Evolutionary conservation across 2,329 filamentous ascomycete species (phyloP).

Genomic region (Thyridium curvatum): DNA sequence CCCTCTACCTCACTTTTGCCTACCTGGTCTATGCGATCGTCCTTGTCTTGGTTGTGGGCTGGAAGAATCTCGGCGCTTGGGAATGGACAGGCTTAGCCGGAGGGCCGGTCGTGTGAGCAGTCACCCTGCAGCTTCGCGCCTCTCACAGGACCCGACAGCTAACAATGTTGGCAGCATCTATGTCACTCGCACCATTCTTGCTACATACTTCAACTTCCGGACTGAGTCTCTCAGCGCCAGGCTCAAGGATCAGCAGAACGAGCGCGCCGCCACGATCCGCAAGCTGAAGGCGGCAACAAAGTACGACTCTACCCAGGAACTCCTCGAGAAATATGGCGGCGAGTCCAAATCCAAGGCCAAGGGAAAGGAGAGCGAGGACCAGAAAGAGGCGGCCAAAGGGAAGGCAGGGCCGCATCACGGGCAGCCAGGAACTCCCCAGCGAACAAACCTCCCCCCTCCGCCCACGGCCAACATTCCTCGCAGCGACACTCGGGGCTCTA

Average conservation of each 20-base stretch:
- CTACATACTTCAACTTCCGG: constrained; percentile 74
- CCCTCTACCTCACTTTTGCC: constrained; percentile 82
- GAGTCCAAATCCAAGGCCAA: constrained; percentile 38
- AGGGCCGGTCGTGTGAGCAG: constrained; percentile 66
- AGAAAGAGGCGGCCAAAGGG: constrained; percentile 3
- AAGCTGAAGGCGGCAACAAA: constrained; percentile 92
- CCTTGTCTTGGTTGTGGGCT: constrained; percentile 77
- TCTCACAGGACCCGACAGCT: neutral
- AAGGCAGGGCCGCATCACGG: constrained; percentile 7
- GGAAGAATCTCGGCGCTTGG: constrained; percentile 64
- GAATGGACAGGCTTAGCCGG: constrained; percentile 77
- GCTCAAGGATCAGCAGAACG: constrained; percentile 68
- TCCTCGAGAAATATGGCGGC: constrained; percentile 90
- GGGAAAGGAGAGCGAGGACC: constrained; percentile 8
- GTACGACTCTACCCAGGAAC: constrained; percentile 88
- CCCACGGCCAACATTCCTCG: constrained; percentile 57
- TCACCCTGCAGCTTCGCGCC: neutral
- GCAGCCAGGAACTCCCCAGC: constrained; percentile 18
- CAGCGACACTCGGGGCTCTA: constrained; percentile 4
- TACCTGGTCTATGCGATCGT: constrained; percentile 86
- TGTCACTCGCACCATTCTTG: constrained; percentile 57
- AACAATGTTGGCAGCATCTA: constrained; percentile 61
- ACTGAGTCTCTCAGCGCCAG: constrained; percentile 62
- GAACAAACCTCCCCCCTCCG: constrained; percentile 50
- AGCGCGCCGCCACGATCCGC: constrained; percentile 82